Conservation (phyloP, 148 eudicot species). For the Silene uniflora region DNA sequence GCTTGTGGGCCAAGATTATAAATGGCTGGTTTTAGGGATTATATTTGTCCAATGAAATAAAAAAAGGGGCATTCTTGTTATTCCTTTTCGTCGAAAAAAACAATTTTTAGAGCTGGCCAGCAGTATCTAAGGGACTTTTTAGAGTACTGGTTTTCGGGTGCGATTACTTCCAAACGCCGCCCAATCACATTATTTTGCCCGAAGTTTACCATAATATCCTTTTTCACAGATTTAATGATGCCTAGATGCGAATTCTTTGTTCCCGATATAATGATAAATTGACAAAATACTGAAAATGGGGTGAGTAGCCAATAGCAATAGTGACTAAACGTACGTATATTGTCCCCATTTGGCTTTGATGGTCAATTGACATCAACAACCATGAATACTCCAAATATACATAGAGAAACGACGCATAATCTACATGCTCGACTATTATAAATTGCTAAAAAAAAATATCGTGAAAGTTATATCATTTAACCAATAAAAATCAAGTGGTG, state of each 20-base stretch:
- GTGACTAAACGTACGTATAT: too few species aligned
- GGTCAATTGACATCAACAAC: background rate
- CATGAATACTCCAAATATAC: background rate
- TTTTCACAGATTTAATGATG: background rate
- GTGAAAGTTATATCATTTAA: too few species aligned
- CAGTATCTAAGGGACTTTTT: constrained; percentile 7
- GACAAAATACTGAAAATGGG: background rate
- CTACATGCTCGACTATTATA: too few species aligned
- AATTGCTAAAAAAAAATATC: too few species aligned
- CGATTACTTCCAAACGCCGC: background rate
- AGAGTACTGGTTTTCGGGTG: background rate
- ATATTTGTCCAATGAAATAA: constrained; percentile 16
- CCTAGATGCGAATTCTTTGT: background rate
- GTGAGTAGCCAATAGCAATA: background rate
- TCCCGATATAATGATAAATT: background rate
- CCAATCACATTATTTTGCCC: background rate
- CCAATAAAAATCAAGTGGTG: too few species aligned
- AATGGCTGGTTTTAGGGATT: constrained; percentile 23
- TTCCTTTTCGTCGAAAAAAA: constrained; percentile 20
- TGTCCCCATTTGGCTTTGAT: background rate
- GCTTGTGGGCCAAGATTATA: constrained; percentile 26
- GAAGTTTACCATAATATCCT: background rate
- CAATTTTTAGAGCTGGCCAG: constrained; percentile 27
- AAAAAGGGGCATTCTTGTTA: constrained; percentile 5
- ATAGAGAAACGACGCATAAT: too few species aligned